phyloP scores from a whole-genome alignment of 148 eudicot species.

The Vaccinium macrocarpon region DNA sequence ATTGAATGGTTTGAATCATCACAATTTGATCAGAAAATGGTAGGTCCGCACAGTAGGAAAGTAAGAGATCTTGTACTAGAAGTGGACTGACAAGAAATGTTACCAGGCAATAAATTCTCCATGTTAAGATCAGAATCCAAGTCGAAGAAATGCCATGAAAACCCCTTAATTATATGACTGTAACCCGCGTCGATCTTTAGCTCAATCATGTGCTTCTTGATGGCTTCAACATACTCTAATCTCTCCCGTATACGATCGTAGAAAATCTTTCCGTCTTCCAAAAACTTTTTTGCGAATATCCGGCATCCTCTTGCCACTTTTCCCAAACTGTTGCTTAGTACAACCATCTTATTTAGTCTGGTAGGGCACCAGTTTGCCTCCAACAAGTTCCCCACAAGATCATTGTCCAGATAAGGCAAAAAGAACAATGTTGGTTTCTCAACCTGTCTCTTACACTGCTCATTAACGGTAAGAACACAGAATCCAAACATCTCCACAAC shows the following conservation, averaged over 20 bases:
- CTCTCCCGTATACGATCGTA: neutral
- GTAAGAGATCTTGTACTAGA: no score
- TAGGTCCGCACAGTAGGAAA: no score
- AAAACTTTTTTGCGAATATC: neutral
- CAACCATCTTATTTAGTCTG: constrained; percentile 1
- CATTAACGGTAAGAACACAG: neutral
- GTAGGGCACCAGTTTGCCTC: constrained; percentile 10
- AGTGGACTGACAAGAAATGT: neutral
- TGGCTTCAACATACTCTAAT: constrained; percentile 9
- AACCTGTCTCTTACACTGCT: neutral
- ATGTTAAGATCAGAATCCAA: neutral
- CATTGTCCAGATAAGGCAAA: constrained; percentile 7
- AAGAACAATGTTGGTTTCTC: constrained; percentile 10
- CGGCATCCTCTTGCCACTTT: neutral
- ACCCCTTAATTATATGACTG: neutral
- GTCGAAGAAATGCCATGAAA: constrained; percentile 13
- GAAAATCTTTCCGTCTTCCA: neutral
- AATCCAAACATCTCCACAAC: neutral
- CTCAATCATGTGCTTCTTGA: neutral
- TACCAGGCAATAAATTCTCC: constrained; percentile 4
- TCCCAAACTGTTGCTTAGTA: neutral
- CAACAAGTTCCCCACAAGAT: constrained; percentile 2
- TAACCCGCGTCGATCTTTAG: neutral
- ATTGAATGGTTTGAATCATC: no score
- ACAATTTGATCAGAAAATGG: no score